Evolutionary conservation across 2,329 filamentous ascomycete genomes (phyloP), one percentile per base, ranked within the genome.

Genomic region (Penicillium griseofulvum): DNA sequence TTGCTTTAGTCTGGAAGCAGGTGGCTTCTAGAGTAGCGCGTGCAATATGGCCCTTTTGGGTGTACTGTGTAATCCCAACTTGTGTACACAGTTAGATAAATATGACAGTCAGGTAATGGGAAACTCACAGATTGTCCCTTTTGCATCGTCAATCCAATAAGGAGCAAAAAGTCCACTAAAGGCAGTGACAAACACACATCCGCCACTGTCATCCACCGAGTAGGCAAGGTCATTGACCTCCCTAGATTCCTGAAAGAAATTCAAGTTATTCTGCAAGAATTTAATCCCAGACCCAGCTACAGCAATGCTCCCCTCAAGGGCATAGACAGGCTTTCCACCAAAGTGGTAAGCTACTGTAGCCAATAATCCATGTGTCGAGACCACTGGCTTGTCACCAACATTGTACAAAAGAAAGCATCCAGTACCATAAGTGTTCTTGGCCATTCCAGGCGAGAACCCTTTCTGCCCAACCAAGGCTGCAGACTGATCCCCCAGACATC

Each of bases 91-190:
- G 54, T 61, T 48, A 65, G 57, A 37, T 4, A 31, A 24, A 28
- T 24, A n/a, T 12, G 9, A 12, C 14, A 14, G 33, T 34, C 28
- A 43, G 8, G 26, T 2, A 48, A 22, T 26, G 22, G 24, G 17
- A 46, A 12, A 75, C 81, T 75, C 77, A 86, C 83, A 92, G 48
- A 94, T 85, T 5, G 91, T 96, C 51, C 91, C 91, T 71, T 91
- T 88, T n/a, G 90, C 90, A 73, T 95, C 90, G 70, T 95, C 90
- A 59, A 96, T 92, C 91, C 91, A 96, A 74, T 96, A 96, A 0
- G 91, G 91, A 0, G 91, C 91, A 71, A 96, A 96, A 2, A 96
- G 82, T 43, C 91, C 91, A 70, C 88, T 91, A 71, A 96, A 96
- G 1, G 91, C 91, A 7, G 91, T 96, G 52, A 96, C 91, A 67